Base-by-base conservation (phyloP, 345 rosid species). In the Eucalyptus paniculata region DNA sequence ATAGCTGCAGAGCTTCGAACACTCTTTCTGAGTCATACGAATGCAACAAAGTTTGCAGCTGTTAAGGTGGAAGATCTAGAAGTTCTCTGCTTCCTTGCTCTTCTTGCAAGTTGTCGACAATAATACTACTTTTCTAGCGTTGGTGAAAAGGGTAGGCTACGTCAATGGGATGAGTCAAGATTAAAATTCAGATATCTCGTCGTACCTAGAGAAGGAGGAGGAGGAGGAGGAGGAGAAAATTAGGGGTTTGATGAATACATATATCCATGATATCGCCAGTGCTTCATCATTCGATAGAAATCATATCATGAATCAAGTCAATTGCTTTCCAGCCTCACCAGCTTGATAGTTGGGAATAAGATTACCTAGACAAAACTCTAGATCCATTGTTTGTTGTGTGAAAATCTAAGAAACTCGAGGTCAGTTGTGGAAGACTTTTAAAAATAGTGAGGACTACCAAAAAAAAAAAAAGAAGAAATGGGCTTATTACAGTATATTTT, bases 321-420 rank as follows among this genome's bases (percentile, higher is more conserved):
- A 3, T 65, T 14, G 15, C 32, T 62, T 13, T 62, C 16, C 0
- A 62, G 69, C 37, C 40, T 65, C 18, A 2, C 11, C 21, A 16
- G 37, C 77, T 65, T 65, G 34, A 16, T n/a, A 4, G 19, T 16
- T 65, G 77, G 37, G 16, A 14, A 65, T 65, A 65, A 13, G 21
- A n/a, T 0, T n/a, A n/a, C 40, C 37, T 65, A 15, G 18, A 65
- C 40, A 1, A 16, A 65, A 0, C 0, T n/a, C 77, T 65, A n/a
- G 77, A n/a, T 65, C 58, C 58, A 1, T 53, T 53, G 26, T 53
- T 19, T 53, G 58, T 53, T 53, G 58, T 0, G 11, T 53, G 58
- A 53, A 53, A 53, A 53, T 53, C 58, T 53, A 65, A 65, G 77
- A n/a, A 0, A 65, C 77, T 16, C 21, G 21, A 65, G 77, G 18